phyloP scores from a whole-genome alignment of 1,139 yeast species.

The Pneumocystis murina region DNA sequence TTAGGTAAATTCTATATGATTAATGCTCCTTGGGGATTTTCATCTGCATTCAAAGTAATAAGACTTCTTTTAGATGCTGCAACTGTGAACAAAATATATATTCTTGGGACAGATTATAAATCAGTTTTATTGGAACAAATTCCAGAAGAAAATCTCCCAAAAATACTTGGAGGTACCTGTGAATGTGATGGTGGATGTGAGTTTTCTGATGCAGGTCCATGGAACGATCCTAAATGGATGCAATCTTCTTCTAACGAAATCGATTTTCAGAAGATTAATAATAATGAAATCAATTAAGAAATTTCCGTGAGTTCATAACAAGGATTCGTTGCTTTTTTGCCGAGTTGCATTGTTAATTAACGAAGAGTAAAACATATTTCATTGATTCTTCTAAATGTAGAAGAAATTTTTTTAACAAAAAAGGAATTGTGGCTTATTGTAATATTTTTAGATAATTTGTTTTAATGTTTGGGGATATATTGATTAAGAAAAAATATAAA shows the following conservation, averaged over 20 bases:
- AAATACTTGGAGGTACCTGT: constrained; percentile 75
- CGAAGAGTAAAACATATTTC: background rate
- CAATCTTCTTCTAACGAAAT: background rate
- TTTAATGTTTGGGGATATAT: background rate
- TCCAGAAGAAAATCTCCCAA: constrained; percentile 83
- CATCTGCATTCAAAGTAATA: constrained; percentile 80
- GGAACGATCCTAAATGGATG: constrained; percentile 77
- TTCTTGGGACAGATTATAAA: constrained; percentile 64
- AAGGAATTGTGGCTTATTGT: background rate
- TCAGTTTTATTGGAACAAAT: constrained; percentile 79
- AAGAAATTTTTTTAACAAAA: background rate
- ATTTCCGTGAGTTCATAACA: background rate
- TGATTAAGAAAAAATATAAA: background rate
- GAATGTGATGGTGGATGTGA: constrained; percentile 62
- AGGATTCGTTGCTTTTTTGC: background rate
- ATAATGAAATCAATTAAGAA: background rate
- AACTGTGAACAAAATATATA: constrained; percentile 89
- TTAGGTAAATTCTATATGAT: constrained; percentile 91
- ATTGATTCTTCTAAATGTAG: background rate
- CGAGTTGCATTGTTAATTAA: background rate
- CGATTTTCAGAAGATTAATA: background rate
- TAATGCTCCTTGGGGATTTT: constrained; percentile 94
- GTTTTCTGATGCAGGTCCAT: constrained; percentile 86
- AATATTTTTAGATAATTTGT: background rate
- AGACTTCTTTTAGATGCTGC: constrained; percentile 94